Conservation (phyloP, 805 yeast genomes). For the Lipomyces orientalis region DNA sequence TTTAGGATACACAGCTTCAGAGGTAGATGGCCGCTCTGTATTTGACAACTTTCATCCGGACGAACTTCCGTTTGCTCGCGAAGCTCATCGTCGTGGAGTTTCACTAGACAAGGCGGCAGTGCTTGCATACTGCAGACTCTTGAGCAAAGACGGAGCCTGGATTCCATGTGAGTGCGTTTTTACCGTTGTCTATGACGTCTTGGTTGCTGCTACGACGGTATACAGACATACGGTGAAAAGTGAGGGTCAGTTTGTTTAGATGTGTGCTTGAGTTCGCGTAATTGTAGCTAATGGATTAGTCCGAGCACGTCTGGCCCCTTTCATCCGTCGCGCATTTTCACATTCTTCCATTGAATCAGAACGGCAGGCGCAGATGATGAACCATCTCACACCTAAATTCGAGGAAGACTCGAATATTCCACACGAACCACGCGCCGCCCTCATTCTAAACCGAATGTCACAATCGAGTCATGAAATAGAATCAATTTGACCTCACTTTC, state of each 20-base stretch:
- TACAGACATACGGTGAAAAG: constrained; percentile 17
- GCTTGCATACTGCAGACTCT: not conserved
- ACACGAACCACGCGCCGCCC: constrained; percentile 29
- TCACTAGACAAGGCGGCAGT: constrained; percentile 18
- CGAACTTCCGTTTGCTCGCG: constrained; percentile 2
- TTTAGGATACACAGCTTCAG: constrained; percentile 21
- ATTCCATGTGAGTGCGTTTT: constrained; percentile 19
- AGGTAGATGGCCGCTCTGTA: constrained; percentile 10
- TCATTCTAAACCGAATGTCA: constrained; percentile 20
- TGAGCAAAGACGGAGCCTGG: constrained; percentile 1
- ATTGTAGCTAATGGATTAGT: not conserved
- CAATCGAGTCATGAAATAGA: not conserved
- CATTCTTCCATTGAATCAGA: constrained; percentile 1
- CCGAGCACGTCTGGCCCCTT: constrained; percentile 16
- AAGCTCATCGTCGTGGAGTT: constrained; percentile 1
- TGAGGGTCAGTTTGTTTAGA: constrained; percentile 6
- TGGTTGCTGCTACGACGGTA: constrained; percentile 16
- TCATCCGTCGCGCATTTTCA: constrained; percentile 12
- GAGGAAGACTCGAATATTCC: not conserved
- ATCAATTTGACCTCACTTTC: too few species aligned
- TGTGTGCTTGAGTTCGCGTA: not conserved
- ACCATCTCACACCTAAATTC: constrained; percentile 9
- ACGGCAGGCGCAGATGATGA: constrained; percentile 6
- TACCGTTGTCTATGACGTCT: constrained; percentile 25
- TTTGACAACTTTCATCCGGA: constrained; percentile 21